Percentiles rank a stretch among this genome's conserved stretches.
Evolutionary conservation across 1,284 basidiomycete genomes (phyloP).

Genomic region (Coniferiporia weirii): DNA sequence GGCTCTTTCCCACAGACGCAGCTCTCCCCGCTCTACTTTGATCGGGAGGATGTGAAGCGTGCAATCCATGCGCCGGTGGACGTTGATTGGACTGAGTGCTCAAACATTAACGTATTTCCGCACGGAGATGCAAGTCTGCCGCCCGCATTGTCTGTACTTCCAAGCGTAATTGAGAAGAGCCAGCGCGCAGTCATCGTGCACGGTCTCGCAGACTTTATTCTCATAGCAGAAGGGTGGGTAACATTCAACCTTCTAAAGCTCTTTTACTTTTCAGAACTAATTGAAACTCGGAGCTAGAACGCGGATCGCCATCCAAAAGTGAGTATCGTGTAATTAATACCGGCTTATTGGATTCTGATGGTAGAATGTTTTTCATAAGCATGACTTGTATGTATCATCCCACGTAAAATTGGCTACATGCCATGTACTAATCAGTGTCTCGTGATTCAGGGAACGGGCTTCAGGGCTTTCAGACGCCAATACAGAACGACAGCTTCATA

Average conservation of each 20-base stretch:
- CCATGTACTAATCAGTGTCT: neutral
- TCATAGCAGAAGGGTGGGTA: slow-evolving; percentile 66
- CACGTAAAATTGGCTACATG: neutral
- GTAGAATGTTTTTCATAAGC: slow-evolving; percentile 29
- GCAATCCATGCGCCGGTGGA: slow-evolving; percentile 68
- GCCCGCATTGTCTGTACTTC: slow-evolving; percentile 57
- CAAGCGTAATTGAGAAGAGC: slow-evolving; percentile 72
- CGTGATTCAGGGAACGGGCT: slow-evolving; percentile 46
- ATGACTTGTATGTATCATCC: slow-evolving; percentile 57
- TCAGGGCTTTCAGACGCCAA: slow-evolving; percentile 71
- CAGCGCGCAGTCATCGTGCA: slow-evolving; percentile 64
- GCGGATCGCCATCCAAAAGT: slow-evolving; percentile 28
- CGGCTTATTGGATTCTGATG: neutral
- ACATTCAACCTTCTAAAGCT: neutral
- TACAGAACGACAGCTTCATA: slow-evolving; percentile 58
- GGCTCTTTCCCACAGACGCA: slow-evolving; percentile 54
- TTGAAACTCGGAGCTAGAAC: neutral
- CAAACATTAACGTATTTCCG: slow-evolving; percentile 55
- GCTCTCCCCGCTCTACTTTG: slow-evolving; percentile 52
- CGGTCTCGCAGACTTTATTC: slow-evolving; percentile 64
- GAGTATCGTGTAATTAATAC: slow-evolving; percentile 11
- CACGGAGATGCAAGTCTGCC: slow-evolving; percentile 52
- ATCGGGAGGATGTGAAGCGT: slow-evolving; percentile 61
- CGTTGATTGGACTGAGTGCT: slow-evolving; percentile 61
- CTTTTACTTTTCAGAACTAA: neutral